Evolutionary conservation across 306 rosid genomes (phyloP).

Genomic region (Prunus mira): DNA sequence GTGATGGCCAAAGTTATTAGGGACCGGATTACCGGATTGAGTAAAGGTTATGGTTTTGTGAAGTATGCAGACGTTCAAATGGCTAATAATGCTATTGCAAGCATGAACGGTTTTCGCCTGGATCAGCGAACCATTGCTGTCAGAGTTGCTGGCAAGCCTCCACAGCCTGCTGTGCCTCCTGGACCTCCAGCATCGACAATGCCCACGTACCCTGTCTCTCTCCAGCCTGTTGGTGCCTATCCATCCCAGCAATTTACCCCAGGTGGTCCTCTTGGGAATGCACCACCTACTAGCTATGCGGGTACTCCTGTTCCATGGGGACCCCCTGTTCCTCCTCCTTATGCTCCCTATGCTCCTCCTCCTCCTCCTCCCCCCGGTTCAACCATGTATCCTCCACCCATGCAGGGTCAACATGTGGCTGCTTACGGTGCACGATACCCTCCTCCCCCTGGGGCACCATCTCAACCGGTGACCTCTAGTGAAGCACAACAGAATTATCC

Average conservation of each 20-base stretch:
- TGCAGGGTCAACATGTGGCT: constrained; percentile 75
- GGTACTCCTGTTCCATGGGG: constrained; percentile 93
- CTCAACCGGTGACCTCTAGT: constrained; percentile 60
- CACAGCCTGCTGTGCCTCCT: constrained; percentile 87
- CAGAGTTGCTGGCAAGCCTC: constrained; percentile 97
- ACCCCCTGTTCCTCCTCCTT: constrained; percentile 81
- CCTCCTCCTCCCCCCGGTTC: constrained; percentile 86
- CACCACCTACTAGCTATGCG: constrained; percentile 61
- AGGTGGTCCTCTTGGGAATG: constrained; percentile 72
- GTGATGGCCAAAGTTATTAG: constrained; percentile 96
- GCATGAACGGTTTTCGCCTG: constrained; percentile 92
- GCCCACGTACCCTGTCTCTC: constrained; percentile 71
- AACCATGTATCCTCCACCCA: constrained; percentile 64
- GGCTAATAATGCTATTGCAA: constrained; percentile 84
- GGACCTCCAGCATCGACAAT: constrained; percentile 71
- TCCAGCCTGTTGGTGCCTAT: constrained; percentile 72
- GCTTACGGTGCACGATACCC: constrained; percentile 79
- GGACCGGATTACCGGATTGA: constrained; percentile 75
- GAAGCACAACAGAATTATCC: constrained; percentile 81
- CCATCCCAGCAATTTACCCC: constrained; percentile 86
- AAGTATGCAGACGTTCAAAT: constrained; percentile 85
- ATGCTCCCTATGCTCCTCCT: constrained; percentile 66
- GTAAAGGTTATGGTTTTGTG: constrained; percentile 97
- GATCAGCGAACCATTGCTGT: constrained; percentile 97
- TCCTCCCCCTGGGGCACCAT: constrained; percentile 86